These are phyloP conservation scores for Bimuria novae-zelandiae DNA, from an alignment of 2,329 filamentous ascomycete genomes.

Conservation along the genomic window DNA sequence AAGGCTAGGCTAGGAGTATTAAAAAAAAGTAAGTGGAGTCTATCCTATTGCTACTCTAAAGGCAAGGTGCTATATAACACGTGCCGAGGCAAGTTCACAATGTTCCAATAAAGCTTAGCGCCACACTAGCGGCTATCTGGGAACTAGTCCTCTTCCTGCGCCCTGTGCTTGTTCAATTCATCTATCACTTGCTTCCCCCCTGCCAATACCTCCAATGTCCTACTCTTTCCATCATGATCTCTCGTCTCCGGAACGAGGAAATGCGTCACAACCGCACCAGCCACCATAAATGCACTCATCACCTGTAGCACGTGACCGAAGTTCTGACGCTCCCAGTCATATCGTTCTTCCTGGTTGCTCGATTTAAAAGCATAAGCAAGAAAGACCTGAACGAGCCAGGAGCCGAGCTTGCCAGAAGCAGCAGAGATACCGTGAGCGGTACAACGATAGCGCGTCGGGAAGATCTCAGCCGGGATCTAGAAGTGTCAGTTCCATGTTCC, in stretches of 20 bases:
- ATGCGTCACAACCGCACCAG: constrained; percentile 37
- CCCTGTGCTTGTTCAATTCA: constrained; percentile 33
- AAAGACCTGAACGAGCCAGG: constrained; percentile 51
- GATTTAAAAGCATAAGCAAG: constrained; percentile 39
- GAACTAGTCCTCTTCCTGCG: constrained; percentile 30
- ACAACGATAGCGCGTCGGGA: constrained; percentile 60
- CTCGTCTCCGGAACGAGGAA: constrained; percentile 41
- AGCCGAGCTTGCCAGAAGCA: constrained; percentile 59
- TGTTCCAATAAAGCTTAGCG: too few relatives aligned
- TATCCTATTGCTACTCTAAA: too few relatives aligned
- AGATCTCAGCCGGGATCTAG: constrained; percentile 61
- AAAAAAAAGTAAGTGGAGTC: too few relatives aligned
- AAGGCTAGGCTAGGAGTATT: too few relatives aligned
- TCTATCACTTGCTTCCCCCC: constrained; percentile 39
- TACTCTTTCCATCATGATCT: constrained; percentile 38
- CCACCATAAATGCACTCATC: constrained; percentile 43
- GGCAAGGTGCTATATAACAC: too few relatives aligned
- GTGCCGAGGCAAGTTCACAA: too few relatives aligned
- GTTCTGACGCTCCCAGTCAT: constrained; percentile 30
- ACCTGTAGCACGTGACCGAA: constrained; percentile 40
- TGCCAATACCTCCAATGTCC: constrained; percentile 38
- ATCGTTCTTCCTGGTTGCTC: constrained; percentile 16
- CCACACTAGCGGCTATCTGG: too few relatives aligned
- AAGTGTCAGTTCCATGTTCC: constrained; percentile 40
- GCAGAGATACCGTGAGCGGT: constrained; percentile 60